Conservation (phyloP, 768 basidiomycete species). For the Rhizopogon sp. region DNA sequence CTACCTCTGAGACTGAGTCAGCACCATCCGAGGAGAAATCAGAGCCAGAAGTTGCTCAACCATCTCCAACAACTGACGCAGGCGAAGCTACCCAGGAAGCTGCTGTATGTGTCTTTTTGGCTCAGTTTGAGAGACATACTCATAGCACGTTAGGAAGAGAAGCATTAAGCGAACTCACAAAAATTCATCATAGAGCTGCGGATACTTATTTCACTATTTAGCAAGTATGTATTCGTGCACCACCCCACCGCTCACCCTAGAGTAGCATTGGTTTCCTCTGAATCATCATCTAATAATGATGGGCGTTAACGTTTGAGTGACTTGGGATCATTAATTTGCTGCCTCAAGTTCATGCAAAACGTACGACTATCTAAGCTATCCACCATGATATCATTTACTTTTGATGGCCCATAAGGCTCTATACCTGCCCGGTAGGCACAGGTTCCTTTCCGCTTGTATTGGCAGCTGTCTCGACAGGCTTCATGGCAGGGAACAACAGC, state of each 20-base stretch:
- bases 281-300: background rate
- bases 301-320: background rate
- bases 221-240: background rate
- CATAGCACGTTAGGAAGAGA: background rate
- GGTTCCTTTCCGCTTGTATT: conserved; percentile 27
- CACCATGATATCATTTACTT: background rate
- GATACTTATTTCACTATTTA: conserved; percentile 1
- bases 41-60: background rate
- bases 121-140: background rate
- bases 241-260: background rate
- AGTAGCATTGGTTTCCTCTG: background rate
- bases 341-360: background rate
- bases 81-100: background rate
- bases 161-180: background rate
- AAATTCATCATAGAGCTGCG: background rate
- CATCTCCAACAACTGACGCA: background rate
- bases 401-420: background rate
- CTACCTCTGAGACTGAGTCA: background rate
- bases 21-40: background rate
- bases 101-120: background rate
- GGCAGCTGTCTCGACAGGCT: conserved; percentile 59
- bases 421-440: conserved; percentile 21
- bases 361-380: background rate
- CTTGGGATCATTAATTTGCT: background rate
- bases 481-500: conserved; percentile 95